phyloP scores from a whole-genome alignment of 140 eudicot genomes.

The Senecio squalidus region DNA sequence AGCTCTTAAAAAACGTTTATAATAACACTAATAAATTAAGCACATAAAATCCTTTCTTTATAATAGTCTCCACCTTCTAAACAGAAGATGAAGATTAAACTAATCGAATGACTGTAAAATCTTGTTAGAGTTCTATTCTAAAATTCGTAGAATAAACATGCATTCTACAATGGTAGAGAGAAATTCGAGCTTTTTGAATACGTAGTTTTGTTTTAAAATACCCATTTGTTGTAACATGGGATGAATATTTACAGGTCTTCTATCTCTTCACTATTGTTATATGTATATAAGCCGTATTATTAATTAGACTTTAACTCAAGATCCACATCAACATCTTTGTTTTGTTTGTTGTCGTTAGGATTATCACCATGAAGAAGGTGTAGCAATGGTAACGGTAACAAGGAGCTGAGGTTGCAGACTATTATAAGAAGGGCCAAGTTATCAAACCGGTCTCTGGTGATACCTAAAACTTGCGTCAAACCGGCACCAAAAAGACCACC shows the following conservation, averaged over 20 bases:
- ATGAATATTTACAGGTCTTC: constrained; percentile 12
- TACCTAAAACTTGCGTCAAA: constrained; percentile 70
- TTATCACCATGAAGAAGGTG: constrained; percentile 78
- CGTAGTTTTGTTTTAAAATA: too few species aligned
- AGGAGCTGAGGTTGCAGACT: constrained; percentile 83
- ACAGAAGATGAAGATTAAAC: too few species aligned
- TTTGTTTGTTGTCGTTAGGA: constrained; percentile 22
- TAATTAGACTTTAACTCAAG: constrained; percentile 66
- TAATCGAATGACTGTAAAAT: too few species aligned
- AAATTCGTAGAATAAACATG: too few species aligned
- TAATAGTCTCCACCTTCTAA: too few species aligned
- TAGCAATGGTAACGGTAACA: constrained; percentile 80
- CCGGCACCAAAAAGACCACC: constrained; percentile 94
- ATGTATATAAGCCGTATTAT: not conserved
- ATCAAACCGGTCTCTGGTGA: constrained; percentile 74
- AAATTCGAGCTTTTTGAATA: too few species aligned
- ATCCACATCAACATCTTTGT: constrained; percentile 46
- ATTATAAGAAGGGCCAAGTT: constrained; percentile 65
- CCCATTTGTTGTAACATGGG: not conserved
- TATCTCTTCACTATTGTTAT: constrained; percentile 6
- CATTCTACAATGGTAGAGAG: too few species aligned
- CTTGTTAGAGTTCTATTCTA: too few species aligned
- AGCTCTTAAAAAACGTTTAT: too few species aligned
- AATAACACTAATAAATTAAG: too few species aligned
- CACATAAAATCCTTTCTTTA: too few species aligned